These are phyloP conservation scores for Plicaturopsis crispa DNA, from an alignment of 768 basidiomycete genomes.

Conservation along the genomic window DNA sequence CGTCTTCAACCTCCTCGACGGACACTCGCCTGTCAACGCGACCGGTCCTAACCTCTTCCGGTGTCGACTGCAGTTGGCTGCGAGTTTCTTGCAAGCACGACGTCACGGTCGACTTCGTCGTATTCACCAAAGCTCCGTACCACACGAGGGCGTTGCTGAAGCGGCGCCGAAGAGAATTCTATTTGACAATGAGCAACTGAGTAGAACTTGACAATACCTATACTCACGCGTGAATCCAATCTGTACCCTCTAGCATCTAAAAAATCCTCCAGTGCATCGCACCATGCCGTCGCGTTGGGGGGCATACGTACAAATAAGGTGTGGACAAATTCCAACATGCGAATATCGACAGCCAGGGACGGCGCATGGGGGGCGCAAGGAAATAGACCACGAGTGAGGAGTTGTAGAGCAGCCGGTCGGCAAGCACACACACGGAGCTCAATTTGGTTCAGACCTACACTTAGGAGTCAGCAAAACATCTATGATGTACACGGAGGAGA, in stretches of 20 bases:
- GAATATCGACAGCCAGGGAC: constrained; percentile 23
- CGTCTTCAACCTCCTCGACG: no score
- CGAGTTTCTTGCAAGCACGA: no score
- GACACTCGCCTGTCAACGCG: no score
- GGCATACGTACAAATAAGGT: constrained; percentile 7
- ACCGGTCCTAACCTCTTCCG: no score
- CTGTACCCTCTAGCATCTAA: constrained; percentile 8
- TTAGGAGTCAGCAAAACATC: background rate
- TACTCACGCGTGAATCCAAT: constrained; percentile 8
- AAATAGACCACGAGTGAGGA: constrained; percentile 17
- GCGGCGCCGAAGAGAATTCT: constrained; percentile 16
- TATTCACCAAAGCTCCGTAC: no score
- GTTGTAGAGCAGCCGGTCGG: constrained; percentile 13
- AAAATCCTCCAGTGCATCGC: constrained; percentile 10
- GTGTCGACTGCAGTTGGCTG: no score
- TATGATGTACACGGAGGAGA: background rate
- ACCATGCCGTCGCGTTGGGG: constrained; percentile 10
- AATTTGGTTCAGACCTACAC: constrained; percentile 5
- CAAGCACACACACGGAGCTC: constrained; percentile 7
- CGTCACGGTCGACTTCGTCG: no score
- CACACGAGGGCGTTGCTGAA: constrained; percentile 20
- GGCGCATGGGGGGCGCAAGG: constrained; percentile 21
- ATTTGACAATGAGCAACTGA: background rate
- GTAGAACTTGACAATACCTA: background rate
- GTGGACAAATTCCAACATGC: constrained; percentile 18